These are phyloP conservation scores for Alternaria alternata DNA, from an alignment of 2,329 filamentous ascomycete genomes.

Conservation along the genomic window DNA sequence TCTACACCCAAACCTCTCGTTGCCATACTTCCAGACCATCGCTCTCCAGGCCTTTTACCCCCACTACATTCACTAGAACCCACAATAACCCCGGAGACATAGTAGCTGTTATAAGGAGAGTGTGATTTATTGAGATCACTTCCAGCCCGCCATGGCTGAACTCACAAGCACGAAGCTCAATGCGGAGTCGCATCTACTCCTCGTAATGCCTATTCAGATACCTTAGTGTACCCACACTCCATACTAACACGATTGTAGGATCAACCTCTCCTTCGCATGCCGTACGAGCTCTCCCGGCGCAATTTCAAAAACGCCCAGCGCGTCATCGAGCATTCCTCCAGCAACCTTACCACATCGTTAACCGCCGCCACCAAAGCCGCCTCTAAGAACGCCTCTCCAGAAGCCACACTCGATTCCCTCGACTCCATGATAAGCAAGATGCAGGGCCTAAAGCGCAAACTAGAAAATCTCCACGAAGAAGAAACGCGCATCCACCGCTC, in stretches of 20 bases:
- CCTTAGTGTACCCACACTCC: conserved; percentile 61
- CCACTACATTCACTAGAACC: neutral
- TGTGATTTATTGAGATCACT: neutral
- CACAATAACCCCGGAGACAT: neutral
- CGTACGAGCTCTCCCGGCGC: conserved; percentile 89
- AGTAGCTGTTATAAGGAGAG: neutral
- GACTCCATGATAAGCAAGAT: conserved; percentile 87
- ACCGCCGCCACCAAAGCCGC: conserved; percentile 67
- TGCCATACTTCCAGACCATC: neutral
- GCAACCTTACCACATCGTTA: conserved; percentile 66
- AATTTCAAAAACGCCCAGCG: conserved; percentile 90
- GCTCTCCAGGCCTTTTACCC: neutral
- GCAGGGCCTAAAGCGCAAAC: conserved; percentile 87
- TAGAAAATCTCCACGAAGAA: conserved; percentile 78
- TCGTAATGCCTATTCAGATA: conserved; percentile 60
- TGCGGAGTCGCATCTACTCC: conserved; percentile 76
- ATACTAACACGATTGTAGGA: conserved; percentile 66
- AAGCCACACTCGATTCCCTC: conserved; percentile 73
- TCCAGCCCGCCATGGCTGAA: conserved; percentile 52
- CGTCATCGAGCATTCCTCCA: conserved; percentile 75
- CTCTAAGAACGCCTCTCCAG: conserved; percentile 55
- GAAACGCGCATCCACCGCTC: conserved; percentile 80
- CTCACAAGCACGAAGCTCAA: conserved; percentile 71
- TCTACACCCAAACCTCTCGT: conserved; percentile 6
- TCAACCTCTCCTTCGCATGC: conserved; percentile 90